These are phyloP conservation scores for Kluyveromyces sp. DNA, from an alignment of 1,139 yeast species.

Conservation along the genomic window DNA sequence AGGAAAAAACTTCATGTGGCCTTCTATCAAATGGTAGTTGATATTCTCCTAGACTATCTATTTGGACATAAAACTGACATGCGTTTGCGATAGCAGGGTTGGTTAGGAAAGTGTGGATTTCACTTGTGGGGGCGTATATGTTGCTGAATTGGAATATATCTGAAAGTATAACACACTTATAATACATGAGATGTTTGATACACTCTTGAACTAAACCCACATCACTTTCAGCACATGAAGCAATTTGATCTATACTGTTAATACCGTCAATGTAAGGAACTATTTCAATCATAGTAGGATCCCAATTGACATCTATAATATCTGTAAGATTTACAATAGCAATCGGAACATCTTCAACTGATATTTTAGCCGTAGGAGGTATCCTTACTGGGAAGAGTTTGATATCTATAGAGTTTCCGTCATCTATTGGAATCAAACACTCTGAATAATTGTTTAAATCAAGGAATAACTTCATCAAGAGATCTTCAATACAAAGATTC, in stretches of 20 bases:
- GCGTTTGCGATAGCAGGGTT: conserved; percentile 66
- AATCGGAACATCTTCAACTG: conserved; percentile 77
- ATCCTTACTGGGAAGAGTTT: conserved; percentile 82
- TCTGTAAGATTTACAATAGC: conserved; percentile 65
- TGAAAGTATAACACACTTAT: conserved; percentile 70
- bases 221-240: conserved; percentile 77
- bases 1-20: conserved; percentile 4
- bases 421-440: conserved; percentile 88
- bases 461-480: conserved; percentile 82
- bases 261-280: conserved; percentile 83
- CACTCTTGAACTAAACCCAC: conserved; percentile 74
- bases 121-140: conserved; percentile 82
- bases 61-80: conserved; percentile 72
- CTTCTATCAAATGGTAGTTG: conserved; percentile 24
- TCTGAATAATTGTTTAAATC: conserved; percentile 93
- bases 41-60: conserved; percentile 21
- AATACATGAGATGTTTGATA: conserved; percentile 85
- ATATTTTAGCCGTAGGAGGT: conserved; percentile 61
- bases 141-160: conserved; percentile 88
- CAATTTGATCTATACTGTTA: conserved; percentile 70
- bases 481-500: conserved; percentile 61
- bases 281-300: conserved; percentile 87
- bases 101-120: conserved; percentile 57
- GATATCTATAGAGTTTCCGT: conserved; percentile 83
- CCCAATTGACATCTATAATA: conserved; percentile 89